These are phyloP conservation scores for Aspergillus pseudoterreus DNA, from an alignment of 2,329 filamentous ascomycete species.

Conservation along the genomic window DNA sequence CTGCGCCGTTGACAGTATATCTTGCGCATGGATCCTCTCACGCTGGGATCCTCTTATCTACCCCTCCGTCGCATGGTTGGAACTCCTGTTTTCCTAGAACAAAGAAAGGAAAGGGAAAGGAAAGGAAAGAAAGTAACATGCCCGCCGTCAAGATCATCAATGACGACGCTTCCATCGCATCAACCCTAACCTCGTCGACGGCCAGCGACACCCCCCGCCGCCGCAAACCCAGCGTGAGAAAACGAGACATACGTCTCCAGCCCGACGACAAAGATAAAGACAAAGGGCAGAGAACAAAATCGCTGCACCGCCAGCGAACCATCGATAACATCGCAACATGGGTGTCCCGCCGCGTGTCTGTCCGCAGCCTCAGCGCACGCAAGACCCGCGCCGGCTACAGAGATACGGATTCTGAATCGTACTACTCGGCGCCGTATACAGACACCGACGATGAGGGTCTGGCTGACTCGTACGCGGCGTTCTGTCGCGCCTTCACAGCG, in stretches of 20 bases:
- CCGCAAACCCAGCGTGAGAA: neutral
- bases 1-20: too few species aligned
- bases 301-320: neutral
- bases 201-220: too few species aligned
- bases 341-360: constrained; percentile 6
- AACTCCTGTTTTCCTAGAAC: neutral
- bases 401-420: neutral
- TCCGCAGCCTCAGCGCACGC: too few species aligned
- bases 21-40: neutral
- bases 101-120: neutral
- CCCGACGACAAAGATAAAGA: neutral
- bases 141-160: neutral
- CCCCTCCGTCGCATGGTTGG: neutral
- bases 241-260: neutral
- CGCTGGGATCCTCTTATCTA: neutral
- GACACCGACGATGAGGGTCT: neutral
- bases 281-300: neutral
- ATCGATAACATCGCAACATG: neutral
- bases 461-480: constrained; percentile 10
- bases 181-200: too few species aligned
- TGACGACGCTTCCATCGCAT: neutral
- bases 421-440: neutral
- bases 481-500: constrained; percentile 11
- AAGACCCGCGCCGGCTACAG: too few species aligned
- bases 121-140: neutral